Evolutionary conservation across 192 early-diverging fungal species (phyloP).

Genomic region (Coemansia umbellata): DNA sequence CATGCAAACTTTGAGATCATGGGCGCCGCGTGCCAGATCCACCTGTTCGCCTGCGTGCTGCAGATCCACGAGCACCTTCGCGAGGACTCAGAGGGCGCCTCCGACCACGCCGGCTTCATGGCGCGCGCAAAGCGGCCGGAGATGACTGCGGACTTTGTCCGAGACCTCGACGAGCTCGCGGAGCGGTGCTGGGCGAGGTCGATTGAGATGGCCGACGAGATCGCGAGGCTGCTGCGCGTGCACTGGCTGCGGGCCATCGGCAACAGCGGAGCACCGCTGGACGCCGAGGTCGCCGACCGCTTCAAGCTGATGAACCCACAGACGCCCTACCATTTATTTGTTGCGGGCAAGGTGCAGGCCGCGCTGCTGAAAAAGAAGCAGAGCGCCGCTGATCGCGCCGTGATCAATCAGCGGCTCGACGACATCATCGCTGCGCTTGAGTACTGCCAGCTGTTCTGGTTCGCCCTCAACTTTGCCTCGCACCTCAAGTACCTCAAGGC

Average conservation of each 20-base stretch:
- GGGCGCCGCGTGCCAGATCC: slow-evolving; percentile 40
- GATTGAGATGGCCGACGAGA: slow-evolving; percentile 34
- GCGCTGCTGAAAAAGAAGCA: slow-evolving; percentile 25
- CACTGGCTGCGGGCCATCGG: slow-evolving; percentile 28
- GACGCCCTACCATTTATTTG: slow-evolving; percentile 48
- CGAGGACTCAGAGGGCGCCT: slow-evolving; percentile 29
- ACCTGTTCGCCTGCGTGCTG: slow-evolving; percentile 38
- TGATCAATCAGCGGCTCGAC: slow-evolving; percentile 24
- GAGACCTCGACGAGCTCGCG: slow-evolving; percentile 26
- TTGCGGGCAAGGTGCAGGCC: slow-evolving; percentile 48
- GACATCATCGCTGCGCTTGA: slow-evolving; percentile 40
- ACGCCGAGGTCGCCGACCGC: slow-evolving; percentile 26
- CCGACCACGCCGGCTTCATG: slow-evolving; percentile 35
- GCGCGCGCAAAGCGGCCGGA: slow-evolving; percentile 28
- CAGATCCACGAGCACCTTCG: slow-evolving; percentile 49
- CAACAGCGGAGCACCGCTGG: slow-evolving; percentile 1
- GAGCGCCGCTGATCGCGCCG: slow-evolving; percentile 5
- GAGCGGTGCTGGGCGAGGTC: slow-evolving; percentile 35
- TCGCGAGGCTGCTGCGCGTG: slow-evolving; percentile 24
- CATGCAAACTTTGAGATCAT: slow-evolving; percentile 51
- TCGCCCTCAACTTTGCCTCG: slow-evolving; percentile 46
- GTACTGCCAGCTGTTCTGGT: slow-evolving; percentile 43
- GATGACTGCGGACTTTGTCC: slow-evolving; percentile 22
- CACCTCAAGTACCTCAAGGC: slow-evolving; percentile 28
- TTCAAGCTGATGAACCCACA: slow-evolving; percentile 50